Percentiles rank a stretch among this genome's conserved stretches.
These are phyloP conservation scores for Globisporangium megalacanthum DNA, from an alignment of 352 stramenopile genomes.

Conservation along the genomic window DNA sequence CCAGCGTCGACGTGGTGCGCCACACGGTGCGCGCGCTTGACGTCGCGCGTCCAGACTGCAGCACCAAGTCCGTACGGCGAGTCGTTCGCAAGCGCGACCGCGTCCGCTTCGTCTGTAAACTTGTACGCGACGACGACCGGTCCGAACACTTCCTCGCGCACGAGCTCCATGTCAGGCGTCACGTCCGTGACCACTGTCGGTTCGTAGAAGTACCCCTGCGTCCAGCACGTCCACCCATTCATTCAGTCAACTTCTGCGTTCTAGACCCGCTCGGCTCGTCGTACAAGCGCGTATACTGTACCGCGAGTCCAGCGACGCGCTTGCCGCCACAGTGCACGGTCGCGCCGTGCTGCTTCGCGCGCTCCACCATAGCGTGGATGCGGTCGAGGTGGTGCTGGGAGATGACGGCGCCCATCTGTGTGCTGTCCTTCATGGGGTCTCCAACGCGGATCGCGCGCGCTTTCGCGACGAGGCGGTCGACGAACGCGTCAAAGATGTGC, in stretches of 20 bases:
- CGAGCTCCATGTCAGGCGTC: slow-evolving; percentile 66
- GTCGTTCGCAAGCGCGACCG: slow-evolving; percentile 71
- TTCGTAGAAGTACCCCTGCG: slow-evolving; percentile 86
- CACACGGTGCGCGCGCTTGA: slow-evolving; percentile 76
- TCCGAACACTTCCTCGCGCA: slow-evolving; percentile 86
- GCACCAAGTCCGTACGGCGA: slow-evolving; percentile 78
- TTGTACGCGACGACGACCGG: slow-evolving; percentile 57
- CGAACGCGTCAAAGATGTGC: slow-evolving; percentile 67
- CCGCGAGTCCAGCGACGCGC: slow-evolving; percentile 28
- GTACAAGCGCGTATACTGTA: neutral
- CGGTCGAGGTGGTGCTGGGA: slow-evolving; percentile 44
- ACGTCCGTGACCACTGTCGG: slow-evolving; percentile 88
- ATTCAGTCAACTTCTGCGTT: neutral
- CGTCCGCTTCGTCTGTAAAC: slow-evolving; percentile 65
- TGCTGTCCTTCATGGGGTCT: slow-evolving; percentile 37
- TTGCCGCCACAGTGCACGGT: slow-evolving; percentile 68
- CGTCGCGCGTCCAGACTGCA: slow-evolving; percentile 80
- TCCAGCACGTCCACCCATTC: neutral
- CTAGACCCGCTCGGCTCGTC: no score
- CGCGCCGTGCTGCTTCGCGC: slow-evolving; percentile 78
- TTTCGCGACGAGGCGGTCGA: slow-evolving; percentile 44
- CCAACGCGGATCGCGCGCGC: slow-evolving; percentile 52
- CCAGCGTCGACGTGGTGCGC: slow-evolving; percentile 79
- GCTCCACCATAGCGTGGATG: slow-evolving; percentile 69
- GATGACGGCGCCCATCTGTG: slow-evolving; percentile 71